These are phyloP conservation scores for Pythium folliculosum DNA, from an alignment of 352 stramenopile species.

Conservation along the genomic window DNA sequence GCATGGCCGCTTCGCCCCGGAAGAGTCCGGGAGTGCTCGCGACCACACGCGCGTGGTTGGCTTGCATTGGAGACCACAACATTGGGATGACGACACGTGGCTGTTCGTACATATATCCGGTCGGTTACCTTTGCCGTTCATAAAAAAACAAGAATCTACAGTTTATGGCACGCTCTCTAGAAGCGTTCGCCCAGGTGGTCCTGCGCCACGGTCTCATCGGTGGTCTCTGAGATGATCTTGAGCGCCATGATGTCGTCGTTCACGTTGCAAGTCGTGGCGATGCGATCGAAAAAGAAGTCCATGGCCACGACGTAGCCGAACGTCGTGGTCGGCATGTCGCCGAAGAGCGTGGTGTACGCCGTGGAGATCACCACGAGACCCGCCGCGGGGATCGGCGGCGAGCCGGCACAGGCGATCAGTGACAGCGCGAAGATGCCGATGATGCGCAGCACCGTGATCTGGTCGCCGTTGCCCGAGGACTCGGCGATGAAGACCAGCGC, in stretches of 20 bases:
- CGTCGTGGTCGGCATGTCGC: constrained; percentile 43
- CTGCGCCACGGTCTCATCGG: constrained; percentile 61
- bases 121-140: no score
- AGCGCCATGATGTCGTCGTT: constrained; percentile 79
- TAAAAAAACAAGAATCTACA: neutral
- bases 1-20: no score
- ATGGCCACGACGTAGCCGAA: constrained; percentile 64
- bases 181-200: constrained; percentile 48
- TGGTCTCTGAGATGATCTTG: constrained; percentile 69
- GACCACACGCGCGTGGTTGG: no score
- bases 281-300: constrained; percentile 65
- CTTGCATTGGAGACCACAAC: no score
- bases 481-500: constrained; percentile 62
- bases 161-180: neutral
- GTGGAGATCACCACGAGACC: constrained; percentile 59
- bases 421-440: constrained; percentile 57
- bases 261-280: constrained; percentile 68
- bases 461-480: constrained; percentile 49
- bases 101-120: no score
- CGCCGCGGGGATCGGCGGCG: constrained; percentile 49
- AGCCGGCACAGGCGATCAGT: constrained; percentile 47
- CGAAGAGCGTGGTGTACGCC: constrained; percentile 69
- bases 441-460: constrained; percentile 50
- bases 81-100: no score
- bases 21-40: no score